Evolutionary conservation across 208 protist species (phyloP).

Genomic region (Angomonas desouzai): DNA sequence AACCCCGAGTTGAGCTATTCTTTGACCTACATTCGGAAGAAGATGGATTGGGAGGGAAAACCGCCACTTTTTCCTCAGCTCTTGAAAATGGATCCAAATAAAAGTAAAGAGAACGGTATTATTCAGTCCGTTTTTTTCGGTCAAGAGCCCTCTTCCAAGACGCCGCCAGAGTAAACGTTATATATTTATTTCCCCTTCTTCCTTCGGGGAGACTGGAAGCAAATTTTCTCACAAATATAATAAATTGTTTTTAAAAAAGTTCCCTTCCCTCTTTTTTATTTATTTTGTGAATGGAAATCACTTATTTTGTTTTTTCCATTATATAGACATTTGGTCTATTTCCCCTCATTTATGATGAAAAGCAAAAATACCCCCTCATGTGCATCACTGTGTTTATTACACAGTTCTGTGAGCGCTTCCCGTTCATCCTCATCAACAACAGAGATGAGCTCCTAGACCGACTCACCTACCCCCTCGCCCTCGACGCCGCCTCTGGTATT

Average conservation of each 20-base stretch:
- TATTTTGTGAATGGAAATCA: neutral
- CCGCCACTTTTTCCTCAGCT: slow-evolving; percentile 19
- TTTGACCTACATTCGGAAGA: slow-evolving; percentile 44
- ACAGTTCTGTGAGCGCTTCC: slow-evolving; percentile 44
- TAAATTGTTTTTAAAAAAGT: neutral
- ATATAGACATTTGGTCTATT: slow-evolving; percentile 1
- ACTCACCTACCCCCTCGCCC: slow-evolving; percentile 25
- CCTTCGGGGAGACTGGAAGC: no score
- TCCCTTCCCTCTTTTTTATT: neutral
- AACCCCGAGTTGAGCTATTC: slow-evolving; percentile 80
- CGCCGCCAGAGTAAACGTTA: no score
- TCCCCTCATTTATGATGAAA: slow-evolving; percentile 3
- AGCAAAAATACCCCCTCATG: slow-evolving; percentile 19
- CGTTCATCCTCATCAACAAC: slow-evolving; percentile 55
- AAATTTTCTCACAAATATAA: no score
- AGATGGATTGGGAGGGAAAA: slow-evolving; percentile 33
- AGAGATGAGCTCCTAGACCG: slow-evolving; percentile 50
- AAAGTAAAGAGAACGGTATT: neutral
- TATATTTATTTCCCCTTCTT: no score
- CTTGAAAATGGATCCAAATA: neutral
- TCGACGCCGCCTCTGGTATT: slow-evolving; percentile 26
- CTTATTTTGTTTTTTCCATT: no score
- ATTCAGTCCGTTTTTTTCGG: neutral
- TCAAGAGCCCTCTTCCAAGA: no score
- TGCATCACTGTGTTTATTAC: slow-evolving; percentile 62